Evolutionary conservation across 805 yeast genomes (phyloP).

Genomic region (Pichia rugopelliculosa): DNA sequence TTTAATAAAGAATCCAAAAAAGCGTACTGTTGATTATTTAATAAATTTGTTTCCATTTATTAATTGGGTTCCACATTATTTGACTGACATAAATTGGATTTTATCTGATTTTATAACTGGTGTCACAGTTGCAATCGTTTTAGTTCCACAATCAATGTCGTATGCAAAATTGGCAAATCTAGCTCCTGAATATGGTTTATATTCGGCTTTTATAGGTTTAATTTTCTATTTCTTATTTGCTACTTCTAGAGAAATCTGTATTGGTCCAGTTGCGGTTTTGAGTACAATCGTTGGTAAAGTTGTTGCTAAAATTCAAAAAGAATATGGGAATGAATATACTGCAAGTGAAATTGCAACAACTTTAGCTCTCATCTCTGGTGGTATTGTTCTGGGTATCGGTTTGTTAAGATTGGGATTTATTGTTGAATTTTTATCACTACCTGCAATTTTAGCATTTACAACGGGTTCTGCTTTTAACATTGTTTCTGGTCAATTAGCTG

Average conservation of each 20-base stretch:
- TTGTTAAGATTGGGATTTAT: slow-evolving; percentile 76
- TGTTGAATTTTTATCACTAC: slow-evolving; percentile 79
- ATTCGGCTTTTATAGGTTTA: slow-evolving; percentile 88
- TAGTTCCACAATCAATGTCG: slow-evolving; percentile 94
- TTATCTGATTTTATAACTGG: slow-evolving; percentile 84
- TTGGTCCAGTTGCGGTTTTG: slow-evolving; percentile 97
- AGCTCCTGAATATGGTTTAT: slow-evolving; percentile 76
- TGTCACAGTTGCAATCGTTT: slow-evolving; percentile 85
- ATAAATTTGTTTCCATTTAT: slow-evolving; percentile 68
- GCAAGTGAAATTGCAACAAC: slow-evolving; percentile 78
- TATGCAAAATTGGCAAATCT: slow-evolving; percentile 82
- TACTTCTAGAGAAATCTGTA: slow-evolving; percentile 91
- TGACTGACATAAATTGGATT: slow-evolving; percentile 54
- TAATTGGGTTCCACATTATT: slow-evolving; percentile 81
- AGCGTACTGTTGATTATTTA: slow-evolving; percentile 38
- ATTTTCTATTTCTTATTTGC: slow-evolving; percentile 84
- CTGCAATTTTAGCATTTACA: slow-evolving; percentile 93
- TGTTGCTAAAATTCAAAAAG: slow-evolving; percentile 51
- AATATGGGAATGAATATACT: slow-evolving; percentile 31
- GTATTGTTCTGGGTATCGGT: slow-evolving; percentile 77
- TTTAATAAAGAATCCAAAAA: slow-evolving; percentile 32
- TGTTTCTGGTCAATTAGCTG: slow-evolving; percentile 78
- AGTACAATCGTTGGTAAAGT: slow-evolving; percentile 80
- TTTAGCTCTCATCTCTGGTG: slow-evolving; percentile 75
- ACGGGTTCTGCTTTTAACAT: slow-evolving; percentile 86